Base-by-base conservation (phyloP, 768 basidiomycete species). In the Mycena chlorophos region DNA sequence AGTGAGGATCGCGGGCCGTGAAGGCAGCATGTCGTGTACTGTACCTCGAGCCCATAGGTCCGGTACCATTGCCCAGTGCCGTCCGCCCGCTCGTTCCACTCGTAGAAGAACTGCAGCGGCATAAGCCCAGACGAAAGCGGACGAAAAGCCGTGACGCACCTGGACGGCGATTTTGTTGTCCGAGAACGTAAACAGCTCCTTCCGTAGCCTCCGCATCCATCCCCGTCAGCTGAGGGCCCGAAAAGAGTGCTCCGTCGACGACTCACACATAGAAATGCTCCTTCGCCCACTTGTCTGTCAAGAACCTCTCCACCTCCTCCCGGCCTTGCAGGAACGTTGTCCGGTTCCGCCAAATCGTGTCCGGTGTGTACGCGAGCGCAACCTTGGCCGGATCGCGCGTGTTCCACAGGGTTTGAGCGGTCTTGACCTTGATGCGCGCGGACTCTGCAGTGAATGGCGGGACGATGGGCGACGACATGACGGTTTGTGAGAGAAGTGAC, bases 271-370 rank as follows among this genome's bases (percentile, higher is more conserved):
- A 85, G 31, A 73, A 68, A 40, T 73, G 71, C 67, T 85, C 82
- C 54, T 70, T 74, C 37, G 67, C 62, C 83, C 83, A 85, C 60
- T 84, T 85, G 55, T 70, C 67, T 16, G 66, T 72, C 38, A 84
- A 62, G 69, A 83, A 83, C 42, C 63, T 56, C 54, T 75, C 72
- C 47, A 83, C 76, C 47, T 74, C 73, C 4, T 69, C 71, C 23
- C 71, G 69, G 0, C 82, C 82, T 30, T 58, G 53, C 57, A 79
- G 61, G 66, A 85, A 85, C n/a, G 66, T 54, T 63, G 77, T 78
- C 28, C 84, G 71, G 68, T 85, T 85, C 22, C 84, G 69, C 84
- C 82, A 84, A 62, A 78, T 68, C 3, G 76, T 77, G 63, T 81
- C 77, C 25, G 73, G 69, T 0, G 82, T 82, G 66, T 84, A 84